Evolutionary conservation across 164 flowering plant genomes (phyloP).

Genomic region (Chloranthus sessilifolius): DNA sequence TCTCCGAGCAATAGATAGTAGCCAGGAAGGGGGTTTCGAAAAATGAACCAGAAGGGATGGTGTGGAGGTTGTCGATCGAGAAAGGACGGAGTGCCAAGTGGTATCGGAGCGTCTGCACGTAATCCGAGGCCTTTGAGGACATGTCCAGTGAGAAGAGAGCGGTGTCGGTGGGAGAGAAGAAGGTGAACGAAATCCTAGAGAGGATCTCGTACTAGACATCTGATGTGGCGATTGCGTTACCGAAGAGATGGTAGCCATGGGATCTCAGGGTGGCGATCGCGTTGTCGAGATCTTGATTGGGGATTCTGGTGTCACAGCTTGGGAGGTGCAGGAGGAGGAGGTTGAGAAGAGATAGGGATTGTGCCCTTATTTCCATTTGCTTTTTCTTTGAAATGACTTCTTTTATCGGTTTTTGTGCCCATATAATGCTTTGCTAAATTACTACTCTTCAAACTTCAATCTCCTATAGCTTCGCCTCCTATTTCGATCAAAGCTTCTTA

Average conservation of each 20-base stretch:
- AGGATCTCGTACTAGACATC: slow-evolving; percentile 22
- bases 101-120: slow-evolving; percentile 26
- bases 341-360: not conserved
- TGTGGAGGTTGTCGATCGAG: slow-evolving; percentile 13
- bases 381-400: no score
- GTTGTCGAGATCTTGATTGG: slow-evolving; percentile 15
- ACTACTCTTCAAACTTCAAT: no score
- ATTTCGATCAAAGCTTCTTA: no score
- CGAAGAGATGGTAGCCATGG: slow-evolving; percentile 25
- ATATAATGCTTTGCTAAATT: no score
- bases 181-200: slow-evolving; percentile 18
- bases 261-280: slow-evolving; percentile 15
- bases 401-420: no score
- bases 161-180: slow-evolving; percentile 32
- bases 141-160: slow-evolving; percentile 34
- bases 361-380: no score
- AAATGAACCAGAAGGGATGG: slow-evolving; percentile 11
- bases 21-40: slow-evolving; percentile 18
- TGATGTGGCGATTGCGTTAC: slow-evolving; percentile 24
- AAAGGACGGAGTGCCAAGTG: slow-evolving; percentile 26
- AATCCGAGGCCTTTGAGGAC: slow-evolving; percentile 20
- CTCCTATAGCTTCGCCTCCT: no score
- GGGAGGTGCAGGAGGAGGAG: not conserved
- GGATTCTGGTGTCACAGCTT: slow-evolving; percentile 1
- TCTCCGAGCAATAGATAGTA: slow-evolving; percentile 7